Evolutionary conservation across 305 asterid genomes (phyloP), one percentile per base, ranked within the genome.

Genomic region (Ilex paraguariensis): DNA sequence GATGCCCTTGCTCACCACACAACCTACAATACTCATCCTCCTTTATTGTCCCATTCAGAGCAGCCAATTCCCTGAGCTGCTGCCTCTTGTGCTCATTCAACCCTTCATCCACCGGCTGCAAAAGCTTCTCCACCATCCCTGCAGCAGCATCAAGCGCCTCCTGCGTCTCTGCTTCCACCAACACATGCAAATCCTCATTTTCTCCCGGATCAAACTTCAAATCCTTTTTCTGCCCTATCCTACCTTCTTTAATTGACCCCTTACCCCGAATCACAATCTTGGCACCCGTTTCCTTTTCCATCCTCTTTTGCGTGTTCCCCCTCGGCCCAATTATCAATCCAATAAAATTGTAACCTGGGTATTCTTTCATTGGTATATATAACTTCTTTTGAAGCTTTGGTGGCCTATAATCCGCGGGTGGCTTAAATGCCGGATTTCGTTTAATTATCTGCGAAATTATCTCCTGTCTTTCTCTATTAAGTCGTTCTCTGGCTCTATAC

Each of bases 261-360:
- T 67, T 79, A 8, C 84, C 84, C 49, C 82, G 64, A 54, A 79
- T 57, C 16, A 53, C 58, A 55, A 79, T 76, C 63, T 65, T 79
- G 3, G 84, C 84, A 13, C 80, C 82, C 11, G 80, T 76, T 66
- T 80, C 76, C 68, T 77, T 77, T 51, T 80, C 82, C 85, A 80
- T 80, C 36, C 73, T 68, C 72, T 80, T 80, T 52, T 80, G 85
- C 14, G 80, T 80, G 75, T 71, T 80, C 17, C 85, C 85, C 65
- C 79, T 74, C 0, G 82, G 85, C 36, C 85, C 85, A 68, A 80
- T 78, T 28, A 80, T 80, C 13, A 80, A 71, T 5, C 85, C 82
- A 11, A 77, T 66, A 31, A 79, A 79, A 58, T 76, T 79, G 65
- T 79, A 79, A 3, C 70, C 66, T 0, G 84, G 84, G 64, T 62